These are phyloP conservation scores for Cladosporium oxysporum DNA, from an alignment of 2,329 filamentous ascomycete genomes.

Conservation along the genomic window DNA sequence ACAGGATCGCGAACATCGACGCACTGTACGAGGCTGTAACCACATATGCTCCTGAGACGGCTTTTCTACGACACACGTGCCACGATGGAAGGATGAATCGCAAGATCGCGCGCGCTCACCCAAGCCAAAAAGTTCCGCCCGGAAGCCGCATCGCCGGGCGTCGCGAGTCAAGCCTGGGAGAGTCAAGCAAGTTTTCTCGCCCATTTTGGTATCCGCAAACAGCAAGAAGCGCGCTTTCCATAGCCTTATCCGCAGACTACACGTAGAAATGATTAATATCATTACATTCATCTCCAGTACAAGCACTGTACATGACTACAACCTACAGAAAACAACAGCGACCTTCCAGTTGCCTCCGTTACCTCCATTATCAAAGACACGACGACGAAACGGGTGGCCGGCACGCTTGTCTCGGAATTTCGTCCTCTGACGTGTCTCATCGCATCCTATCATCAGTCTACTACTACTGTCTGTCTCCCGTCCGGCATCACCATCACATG, in stretches of 20 bases:
- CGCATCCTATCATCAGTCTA: not conserved
- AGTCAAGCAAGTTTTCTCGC: not conserved
- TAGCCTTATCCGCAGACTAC: not conserved
- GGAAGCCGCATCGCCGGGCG: not conserved
- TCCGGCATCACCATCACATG: not conserved
- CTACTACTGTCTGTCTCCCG: not conserved
- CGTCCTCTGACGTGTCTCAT: constrained; percentile 1
- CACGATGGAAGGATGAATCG: not conserved
- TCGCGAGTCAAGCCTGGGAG: not conserved
- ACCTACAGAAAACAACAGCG: not conserved
- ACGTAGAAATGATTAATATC: not conserved
- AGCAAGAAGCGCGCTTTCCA: not conserved
- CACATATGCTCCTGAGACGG: not conserved
- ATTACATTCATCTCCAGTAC: not conserved
- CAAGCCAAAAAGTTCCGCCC: not conserved
- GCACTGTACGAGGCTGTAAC: not conserved
- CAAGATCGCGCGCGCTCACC: not conserved
- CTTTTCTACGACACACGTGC: not conserved
- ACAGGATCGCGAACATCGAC: not conserved
- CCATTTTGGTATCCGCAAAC: not conserved
- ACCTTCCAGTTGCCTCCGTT: not conserved
- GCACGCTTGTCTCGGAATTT: not conserved
- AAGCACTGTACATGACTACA: not conserved
- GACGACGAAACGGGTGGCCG: not conserved
- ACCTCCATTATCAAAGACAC: not conserved